Conservation (phyloP, 75 land plant species). For the Sequoiadendron giganteum region DNA sequence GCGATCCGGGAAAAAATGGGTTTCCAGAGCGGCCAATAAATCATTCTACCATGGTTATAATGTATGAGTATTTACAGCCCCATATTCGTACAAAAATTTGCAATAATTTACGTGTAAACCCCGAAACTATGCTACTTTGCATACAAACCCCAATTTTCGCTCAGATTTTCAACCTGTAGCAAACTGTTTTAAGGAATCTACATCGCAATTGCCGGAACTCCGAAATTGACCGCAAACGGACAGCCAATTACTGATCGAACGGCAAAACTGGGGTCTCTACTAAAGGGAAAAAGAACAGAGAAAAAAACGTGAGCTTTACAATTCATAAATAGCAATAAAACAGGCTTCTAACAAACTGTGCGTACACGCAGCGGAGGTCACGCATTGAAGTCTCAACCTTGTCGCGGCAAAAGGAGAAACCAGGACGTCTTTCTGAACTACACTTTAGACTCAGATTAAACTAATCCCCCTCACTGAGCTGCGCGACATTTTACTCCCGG, state of each 20-base stretch:
- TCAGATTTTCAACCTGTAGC: not conserved
- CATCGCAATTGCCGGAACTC: no score
- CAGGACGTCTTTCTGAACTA: not conserved
- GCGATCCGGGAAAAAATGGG: not conserved
- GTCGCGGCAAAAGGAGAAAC: not conserved
- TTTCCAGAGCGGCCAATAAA: not conserved
- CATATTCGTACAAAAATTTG: not conserved
- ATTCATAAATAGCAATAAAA: not conserved
- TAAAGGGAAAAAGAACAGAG: no score
- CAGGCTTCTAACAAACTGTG: not conserved
- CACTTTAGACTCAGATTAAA: no score
- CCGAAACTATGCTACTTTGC: not conserved
- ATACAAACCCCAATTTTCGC: not conserved
- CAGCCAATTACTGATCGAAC: not conserved
- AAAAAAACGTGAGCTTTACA: not conserved
- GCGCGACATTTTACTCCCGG: not conserved
- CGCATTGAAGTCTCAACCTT: not conserved
- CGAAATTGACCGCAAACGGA: not conserved
- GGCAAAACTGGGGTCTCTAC: not conserved
- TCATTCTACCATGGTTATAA: not conserved
- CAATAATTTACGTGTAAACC: not conserved
- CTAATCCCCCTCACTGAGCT: not conserved
- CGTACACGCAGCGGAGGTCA: not conserved
- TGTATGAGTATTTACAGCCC: not conserved
- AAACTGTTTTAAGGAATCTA: not conserved